These are phyloP conservation scores for Hypholoma sublateritium DNA, from an alignment of 768 basidiomycete species.

Conservation along the genomic window DNA sequence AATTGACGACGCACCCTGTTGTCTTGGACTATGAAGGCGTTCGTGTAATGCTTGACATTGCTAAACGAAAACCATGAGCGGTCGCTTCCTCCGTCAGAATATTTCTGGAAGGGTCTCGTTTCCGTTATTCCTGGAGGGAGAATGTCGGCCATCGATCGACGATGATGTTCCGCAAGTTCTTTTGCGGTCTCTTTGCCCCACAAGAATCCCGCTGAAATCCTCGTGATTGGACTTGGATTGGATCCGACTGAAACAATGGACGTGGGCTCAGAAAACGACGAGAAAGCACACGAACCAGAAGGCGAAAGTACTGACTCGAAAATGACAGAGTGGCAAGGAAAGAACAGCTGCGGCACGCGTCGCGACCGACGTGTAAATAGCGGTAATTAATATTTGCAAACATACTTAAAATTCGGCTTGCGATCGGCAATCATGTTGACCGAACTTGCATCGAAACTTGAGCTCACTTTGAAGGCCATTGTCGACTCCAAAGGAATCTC, in stretches of 20 bases:
- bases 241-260: no score
- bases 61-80: conserved; percentile 47
- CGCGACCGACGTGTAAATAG: conserved; percentile 1
- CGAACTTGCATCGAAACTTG: neutral
- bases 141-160: conserved; percentile 8
- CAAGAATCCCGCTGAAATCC: no score
- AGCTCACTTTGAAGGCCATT: no score
- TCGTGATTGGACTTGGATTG: no score
- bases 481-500: no score
- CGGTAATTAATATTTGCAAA: no score
- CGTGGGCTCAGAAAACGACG: no score
- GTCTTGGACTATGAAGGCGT: conserved; percentile 63
- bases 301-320: no score
- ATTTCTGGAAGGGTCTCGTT: conserved; percentile 27
- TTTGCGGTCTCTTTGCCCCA: no score
- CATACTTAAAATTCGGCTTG: neutral
- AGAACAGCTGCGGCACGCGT: neutral
- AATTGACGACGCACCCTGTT: conserved; percentile 36
- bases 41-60: conserved; percentile 57
- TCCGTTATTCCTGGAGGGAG: conserved; percentile 43
- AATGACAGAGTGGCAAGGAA: no score
- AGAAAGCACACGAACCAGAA: no score
- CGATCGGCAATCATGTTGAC: neutral
- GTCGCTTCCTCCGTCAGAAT: conserved; percentile 40
- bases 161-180: no score